Evolutionary conservation across 2,329 filamentous ascomycete species (phyloP), one percentile per base, ranked within the genome.

Genomic region (Penicillium palitans): DNA sequence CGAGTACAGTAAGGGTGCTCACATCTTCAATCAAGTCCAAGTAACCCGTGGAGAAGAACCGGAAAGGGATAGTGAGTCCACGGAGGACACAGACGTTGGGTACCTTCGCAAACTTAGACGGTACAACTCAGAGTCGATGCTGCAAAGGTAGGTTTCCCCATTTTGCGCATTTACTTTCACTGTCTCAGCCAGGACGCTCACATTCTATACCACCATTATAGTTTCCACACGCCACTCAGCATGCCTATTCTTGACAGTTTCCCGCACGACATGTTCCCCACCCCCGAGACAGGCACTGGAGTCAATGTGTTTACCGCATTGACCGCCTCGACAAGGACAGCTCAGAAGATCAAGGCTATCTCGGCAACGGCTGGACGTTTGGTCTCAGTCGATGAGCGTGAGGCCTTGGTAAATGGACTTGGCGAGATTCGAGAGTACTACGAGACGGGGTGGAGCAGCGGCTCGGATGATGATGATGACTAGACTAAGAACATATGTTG

Each of bases 191-290:
- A 29, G 37, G 40, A 60, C 8, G 37, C 46, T 45, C 19, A 53
- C 25, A 33, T 35, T 31, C 24, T 45, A 19, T 44, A 19, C n/a
- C 33, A 21, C 37, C 17, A 46, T 47, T n/a, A 25, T 62, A 78
- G 75, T 50, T 77, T 72, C 58, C 59, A 72, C 40, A 71, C 72
- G 33, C 63, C 71, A 21, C 80, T 93, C 8, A 78, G 83, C 1
- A 95, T 92, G 69, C 92, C 93, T 1, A 70, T 93, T 29, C 82
- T 96, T 35, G 87, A 95, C 70, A 96, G 91, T 72, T 97, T 90
- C 70, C 95, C 95, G 0, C 78, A 64, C n/a, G 66, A 79, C 31
- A 88, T 97, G 54, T 91, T 93, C 73, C 72, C 81, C 19, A 76
- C 80, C 52, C 72, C 51, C 25, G 67, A 81, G 58, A 59, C 69